Evolutionary conservation across 2,329 filamentous ascomycete genomes (phyloP).

Genomic region (Ophioceras dolichostomum): DNA sequence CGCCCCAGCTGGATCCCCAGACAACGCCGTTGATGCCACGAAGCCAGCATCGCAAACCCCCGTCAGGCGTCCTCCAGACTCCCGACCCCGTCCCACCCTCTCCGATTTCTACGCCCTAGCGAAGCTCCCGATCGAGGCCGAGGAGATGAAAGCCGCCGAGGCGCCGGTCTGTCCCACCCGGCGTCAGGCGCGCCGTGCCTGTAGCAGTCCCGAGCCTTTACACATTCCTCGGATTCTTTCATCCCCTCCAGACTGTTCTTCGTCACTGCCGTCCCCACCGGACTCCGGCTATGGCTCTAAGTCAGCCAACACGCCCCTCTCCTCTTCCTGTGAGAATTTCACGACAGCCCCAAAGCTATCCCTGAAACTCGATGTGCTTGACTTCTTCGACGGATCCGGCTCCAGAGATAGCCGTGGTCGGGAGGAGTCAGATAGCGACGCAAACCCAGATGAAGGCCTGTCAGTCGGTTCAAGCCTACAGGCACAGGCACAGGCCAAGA

Average conservation of each 20-base stretch:
- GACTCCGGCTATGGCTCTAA: conserved; percentile 11
- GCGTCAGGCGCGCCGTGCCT: background rate
- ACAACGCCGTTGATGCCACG: no score
- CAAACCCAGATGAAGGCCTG: background rate
- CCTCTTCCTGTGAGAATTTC: no score
- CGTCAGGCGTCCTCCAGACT: no score
- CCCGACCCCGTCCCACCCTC: no score
- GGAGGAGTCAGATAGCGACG: background rate
- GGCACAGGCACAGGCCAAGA: background rate
- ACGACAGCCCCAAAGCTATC: no score
- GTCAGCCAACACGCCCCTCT: background rate
- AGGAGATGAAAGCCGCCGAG: background rate
- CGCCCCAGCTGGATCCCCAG: no score
- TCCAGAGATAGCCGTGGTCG: background rate
- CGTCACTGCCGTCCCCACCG: background rate
- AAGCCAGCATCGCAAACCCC: no score
- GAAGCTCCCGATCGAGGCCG: no score
- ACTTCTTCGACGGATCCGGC: conserved; percentile 7
- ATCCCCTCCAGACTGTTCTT: background rate
- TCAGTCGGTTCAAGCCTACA: background rate
- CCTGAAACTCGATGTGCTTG: background rate
- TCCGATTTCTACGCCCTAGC: no score
- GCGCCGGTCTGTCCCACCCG: background rate
- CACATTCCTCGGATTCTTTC: background rate
- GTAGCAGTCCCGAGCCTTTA: background rate